Conservation (phyloP, 768 basidiomycete genomes). For the Harrya chromipes region DNA sequence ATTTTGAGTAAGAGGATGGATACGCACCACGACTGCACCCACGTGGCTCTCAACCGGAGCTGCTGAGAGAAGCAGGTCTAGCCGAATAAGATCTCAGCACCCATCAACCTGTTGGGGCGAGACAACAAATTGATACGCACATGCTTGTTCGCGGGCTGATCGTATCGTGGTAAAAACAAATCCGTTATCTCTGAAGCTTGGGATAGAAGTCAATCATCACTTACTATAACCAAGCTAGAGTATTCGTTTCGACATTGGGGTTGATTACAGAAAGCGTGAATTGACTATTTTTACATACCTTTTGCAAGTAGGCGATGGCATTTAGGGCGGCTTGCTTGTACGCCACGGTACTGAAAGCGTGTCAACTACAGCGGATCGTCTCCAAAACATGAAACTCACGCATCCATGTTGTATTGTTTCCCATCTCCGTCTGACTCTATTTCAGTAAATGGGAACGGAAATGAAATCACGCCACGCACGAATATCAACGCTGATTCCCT, state of each 20-base stretch:
- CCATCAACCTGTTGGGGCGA: no score
- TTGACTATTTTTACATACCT: slow-evolving; percentile 35
- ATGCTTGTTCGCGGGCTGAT: slow-evolving; percentile 75
- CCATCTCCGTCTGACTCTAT: slow-evolving; percentile 57
- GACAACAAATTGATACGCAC: slow-evolving; percentile 32
- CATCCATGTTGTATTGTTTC: slow-evolving; percentile 75
- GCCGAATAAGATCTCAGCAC: no score
- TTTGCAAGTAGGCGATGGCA: slow-evolving; percentile 68
- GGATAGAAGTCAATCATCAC: slow-evolving; percentile 20
- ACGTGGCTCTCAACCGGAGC: slow-evolving; percentile 70
- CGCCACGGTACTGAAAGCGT: slow-evolving; percentile 55
- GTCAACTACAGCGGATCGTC: not conserved
- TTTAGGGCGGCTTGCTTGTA: slow-evolving; percentile 81
- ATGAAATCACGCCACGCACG: slow-evolving; percentile 38
- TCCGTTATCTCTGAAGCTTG: not conserved
- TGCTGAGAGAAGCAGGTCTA: slow-evolving; percentile 65
- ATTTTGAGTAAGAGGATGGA: not conserved
- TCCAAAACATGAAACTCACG: slow-evolving; percentile 38
- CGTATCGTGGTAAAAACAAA: not conserved
- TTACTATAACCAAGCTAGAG: slow-evolving; percentile 68
- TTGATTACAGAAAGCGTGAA: not conserved
- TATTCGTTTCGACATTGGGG: not conserved
- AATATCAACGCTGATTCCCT: slow-evolving; percentile 70
- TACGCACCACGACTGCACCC: slow-evolving; percentile 62
- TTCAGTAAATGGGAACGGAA: slow-evolving; percentile 1